Evolutionary conservation across 2,329 filamentous ascomycete species (phyloP).

Genomic region (Alternaria conjuncta): DNA sequence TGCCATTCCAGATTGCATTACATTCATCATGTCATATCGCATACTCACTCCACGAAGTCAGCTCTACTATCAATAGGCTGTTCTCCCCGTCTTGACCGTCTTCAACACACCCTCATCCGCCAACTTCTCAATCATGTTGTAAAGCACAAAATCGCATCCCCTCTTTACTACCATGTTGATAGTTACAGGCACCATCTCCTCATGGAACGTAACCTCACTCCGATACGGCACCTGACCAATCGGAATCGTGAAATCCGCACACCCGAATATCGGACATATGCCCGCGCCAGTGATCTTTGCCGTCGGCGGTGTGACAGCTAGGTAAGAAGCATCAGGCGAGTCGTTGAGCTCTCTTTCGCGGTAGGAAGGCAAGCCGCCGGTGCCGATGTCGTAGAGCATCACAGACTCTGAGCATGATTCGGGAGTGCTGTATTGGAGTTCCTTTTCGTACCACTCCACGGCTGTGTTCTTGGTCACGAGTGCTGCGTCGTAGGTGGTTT

Average conservation of each 20-base stretch:
- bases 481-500: constrained; percentile 24
- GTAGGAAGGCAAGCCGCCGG: constrained; percentile 50
- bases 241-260: constrained; percentile 52
- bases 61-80: constrained; percentile 25
- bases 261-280: constrained; percentile 48
- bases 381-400: constrained; percentile 53
- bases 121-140: constrained; percentile 51
- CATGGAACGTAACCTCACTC: constrained; percentile 49
- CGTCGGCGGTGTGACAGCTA: constrained; percentile 39
- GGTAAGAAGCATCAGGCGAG: constrained; percentile 39
- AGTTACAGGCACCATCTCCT: constrained; percentile 53
- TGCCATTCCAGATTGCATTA: not conserved
- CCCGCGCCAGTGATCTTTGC: constrained; percentile 43
- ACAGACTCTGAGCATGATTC: constrained; percentile 51
- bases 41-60: not conserved
- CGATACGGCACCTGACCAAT: constrained; percentile 53
- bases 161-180: constrained; percentile 52
- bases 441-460: constrained; percentile 49
- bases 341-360: constrained; percentile 47
- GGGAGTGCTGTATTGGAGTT: constrained; percentile 46
- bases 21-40: not conserved
- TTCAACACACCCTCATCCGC: constrained; percentile 49
- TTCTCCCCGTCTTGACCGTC: constrained; percentile 52
- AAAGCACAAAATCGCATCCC: constrained; percentile 54
- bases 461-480: constrained; percentile 39